These are phyloP conservation scores for Erysiphe pulchra DNA, from an alignment of 2,329 filamentous ascomycete genomes.

Conservation along the genomic window DNA sequence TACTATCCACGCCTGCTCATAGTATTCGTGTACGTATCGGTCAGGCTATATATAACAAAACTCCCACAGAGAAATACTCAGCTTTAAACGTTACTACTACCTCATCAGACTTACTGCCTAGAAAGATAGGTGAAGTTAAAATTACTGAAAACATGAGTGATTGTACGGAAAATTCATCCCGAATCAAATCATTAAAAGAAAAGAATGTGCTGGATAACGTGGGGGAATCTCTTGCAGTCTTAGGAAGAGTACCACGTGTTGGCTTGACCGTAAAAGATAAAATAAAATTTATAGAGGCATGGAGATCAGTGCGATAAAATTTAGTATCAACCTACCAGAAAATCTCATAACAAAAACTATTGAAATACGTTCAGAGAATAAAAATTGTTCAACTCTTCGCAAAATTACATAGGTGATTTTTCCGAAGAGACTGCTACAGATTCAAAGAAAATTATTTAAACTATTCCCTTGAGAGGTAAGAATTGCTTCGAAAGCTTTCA, in stretches of 20 bases:
- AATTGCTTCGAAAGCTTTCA: too few species aligned
- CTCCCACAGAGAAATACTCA: background rate
- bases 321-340: too few species aligned
- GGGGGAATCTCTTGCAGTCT: constrained; percentile 60
- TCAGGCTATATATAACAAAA: constrained; percentile 35
- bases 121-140: background rate
- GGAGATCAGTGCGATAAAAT: constrained; percentile 14
- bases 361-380: too few species aligned
- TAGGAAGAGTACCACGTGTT: constrained; percentile 74
- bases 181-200: constrained; percentile 24
- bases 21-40: constrained; percentile 80
- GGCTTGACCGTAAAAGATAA: constrained; percentile 68
- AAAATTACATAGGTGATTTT: too few species aligned
- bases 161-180: constrained; percentile 4
- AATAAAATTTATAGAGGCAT: constrained; percentile 51
- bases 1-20: constrained; percentile 65
- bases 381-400: too few species aligned
- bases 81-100: constrained; percentile 9
- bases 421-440: too few species aligned
- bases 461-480: too few species aligned
- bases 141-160: background rate
- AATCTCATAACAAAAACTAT: too few species aligned
- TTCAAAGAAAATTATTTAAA: too few species aligned
- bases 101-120: background rate
- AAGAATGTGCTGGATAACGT: constrained; percentile 50